phyloP scores from a whole-genome alignment of 106 monocot species.

The Dioscorea dumetorum region DNA sequence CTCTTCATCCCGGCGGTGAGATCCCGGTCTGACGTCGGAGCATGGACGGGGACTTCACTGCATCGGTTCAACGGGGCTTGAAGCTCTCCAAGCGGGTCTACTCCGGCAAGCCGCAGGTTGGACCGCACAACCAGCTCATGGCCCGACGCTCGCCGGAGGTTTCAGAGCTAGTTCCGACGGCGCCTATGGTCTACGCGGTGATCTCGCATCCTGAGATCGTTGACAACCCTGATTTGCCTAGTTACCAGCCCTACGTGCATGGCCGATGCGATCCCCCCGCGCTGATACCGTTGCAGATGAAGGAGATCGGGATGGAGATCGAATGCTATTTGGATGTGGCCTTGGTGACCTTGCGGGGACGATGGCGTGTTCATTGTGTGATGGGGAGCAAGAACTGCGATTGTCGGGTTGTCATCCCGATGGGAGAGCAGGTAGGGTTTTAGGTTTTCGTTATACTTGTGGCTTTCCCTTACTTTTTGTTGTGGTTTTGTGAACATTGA shows the following conservation, averaged over 20 bases:
- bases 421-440: conserved; percentile 66
- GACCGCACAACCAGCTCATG: conserved; percentile 15
- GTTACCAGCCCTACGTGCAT: conserved; percentile 95
- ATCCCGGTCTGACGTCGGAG: too few relatives aligned
- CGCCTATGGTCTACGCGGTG: conserved; percentile 81
- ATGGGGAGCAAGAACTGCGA: conserved; percentile 67
- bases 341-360: conserved; percentile 38
- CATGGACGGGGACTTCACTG: conserved; percentile 42
- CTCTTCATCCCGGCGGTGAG: not conserved
- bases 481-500: too few relatives aligned
- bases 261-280: conserved; percentile 89
- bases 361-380: conserved; percentile 89
- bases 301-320: conserved; percentile 35
- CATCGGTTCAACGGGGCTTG: conserved; percentile 82
- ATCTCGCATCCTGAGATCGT: conserved; percentile 70
- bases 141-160: conserved; percentile 7
- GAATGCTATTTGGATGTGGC: conserved; percentile 62
- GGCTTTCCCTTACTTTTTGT: too few relatives aligned
- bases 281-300: conserved; percentile 87
- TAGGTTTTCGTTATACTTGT: too few relatives aligned
- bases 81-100: conserved; percentile 66
- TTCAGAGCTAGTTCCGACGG: conserved; percentile 37
- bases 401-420: conserved; percentile 71
- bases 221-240: conserved; percentile 92
- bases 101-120: conserved; percentile 27